Evolutionary conservation across 768 basidiomycete genomes (phyloP), one percentile per base, ranked within the genome.

Genomic region (Macrolepiota fuliginosa): DNA sequence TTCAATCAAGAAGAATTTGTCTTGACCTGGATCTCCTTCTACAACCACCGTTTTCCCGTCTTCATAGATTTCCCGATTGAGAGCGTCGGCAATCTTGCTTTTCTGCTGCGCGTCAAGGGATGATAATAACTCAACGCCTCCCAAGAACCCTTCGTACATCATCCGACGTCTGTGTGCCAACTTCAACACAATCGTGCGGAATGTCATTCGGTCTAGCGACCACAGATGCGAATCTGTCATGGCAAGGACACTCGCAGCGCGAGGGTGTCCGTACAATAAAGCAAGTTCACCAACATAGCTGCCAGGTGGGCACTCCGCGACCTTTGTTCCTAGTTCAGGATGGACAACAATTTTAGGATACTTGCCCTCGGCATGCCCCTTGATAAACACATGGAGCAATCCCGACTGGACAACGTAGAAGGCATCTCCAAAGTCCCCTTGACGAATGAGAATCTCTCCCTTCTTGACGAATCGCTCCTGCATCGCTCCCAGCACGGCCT

Each of bases 321-420:
- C 97, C 71, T 90, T 87, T 62, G 84, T 87, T 24, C 93, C 93
- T 67, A 87, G 87, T 63, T 85, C 82, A 4, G 86, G 81, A 65
- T 93, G 89, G 63, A 84, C 84, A 3, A 84, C 84, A 1, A 86
- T 81, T 64, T 84, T 83, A n/a, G 82, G 69, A 66, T 87, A 84
- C 71, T 83, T 85, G 63, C 87, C 82, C 57, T 78, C 72, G 10
- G 55, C 42, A 19, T 56, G 55, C 39, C 55, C 58, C 49, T 59
- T 51, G 36, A 90, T 87, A 73, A 88, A 98, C 72, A 94, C 91
- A 67, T 95, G 82, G 63, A 98, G 79, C 61, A 86, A 76, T 1
- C 97, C 97, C 47, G 83, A 82, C 76, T 98, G 97, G 65, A 98
- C 94, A 56, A 98, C 92, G 74, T 99, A 99, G 74, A 98, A 98